Conservation (phyloP, 2,329 filamentous ascomycete genomes). For the Pseudogymnoascus sp. region DNA sequence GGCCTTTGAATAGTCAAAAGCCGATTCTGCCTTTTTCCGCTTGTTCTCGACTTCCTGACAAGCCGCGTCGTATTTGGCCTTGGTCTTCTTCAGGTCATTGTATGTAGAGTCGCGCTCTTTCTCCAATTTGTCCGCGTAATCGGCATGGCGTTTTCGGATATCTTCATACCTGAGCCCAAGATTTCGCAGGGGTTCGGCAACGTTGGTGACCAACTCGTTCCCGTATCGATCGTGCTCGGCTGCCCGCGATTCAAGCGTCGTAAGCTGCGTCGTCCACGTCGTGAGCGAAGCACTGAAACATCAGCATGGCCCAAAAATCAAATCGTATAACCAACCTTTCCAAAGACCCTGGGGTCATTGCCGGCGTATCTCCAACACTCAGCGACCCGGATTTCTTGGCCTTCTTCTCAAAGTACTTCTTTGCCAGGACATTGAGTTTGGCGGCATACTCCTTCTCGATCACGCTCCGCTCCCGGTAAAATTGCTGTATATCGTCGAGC, state of each 20-base stretch:
- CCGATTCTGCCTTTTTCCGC: slow-evolving; percentile 88
- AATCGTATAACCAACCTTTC: slow-evolving; percentile 52
- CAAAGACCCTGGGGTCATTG: slow-evolving; percentile 87
- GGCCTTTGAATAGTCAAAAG: slow-evolving; percentile 76
- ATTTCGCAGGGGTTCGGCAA: slow-evolving; percentile 79
- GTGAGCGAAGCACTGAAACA: slow-evolving; percentile 74
- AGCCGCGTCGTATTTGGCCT: slow-evolving; percentile 83
- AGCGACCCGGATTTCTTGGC: slow-evolving; percentile 76
- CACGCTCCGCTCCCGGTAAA: slow-evolving; percentile 86
- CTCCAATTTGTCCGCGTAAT: slow-evolving; percentile 82
- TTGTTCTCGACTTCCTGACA: slow-evolving; percentile 93
- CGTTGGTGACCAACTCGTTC: slow-evolving; percentile 65
- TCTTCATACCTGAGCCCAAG: slow-evolving; percentile 75
- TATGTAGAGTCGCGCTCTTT: slow-evolving; percentile 82
- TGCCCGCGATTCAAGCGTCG: slow-evolving; percentile 78
- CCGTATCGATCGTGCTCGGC: slow-evolving; percentile 82
- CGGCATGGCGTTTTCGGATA: slow-evolving; percentile 79
- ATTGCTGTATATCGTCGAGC: slow-evolving; percentile 94
- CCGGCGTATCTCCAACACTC: slow-evolving; percentile 88
- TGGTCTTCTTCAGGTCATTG: slow-evolving; percentile 77
- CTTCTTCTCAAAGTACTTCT: slow-evolving; percentile 98
- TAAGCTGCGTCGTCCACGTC: slow-evolving; percentile 92
- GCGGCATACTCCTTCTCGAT: slow-evolving; percentile 97
- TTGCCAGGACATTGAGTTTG: slow-evolving; percentile 78
- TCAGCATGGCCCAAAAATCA: slow-evolving; percentile 15